Evolutionary conservation across 441 rosid species (phyloP).

Genomic region (Corymbia calophylla): DNA sequence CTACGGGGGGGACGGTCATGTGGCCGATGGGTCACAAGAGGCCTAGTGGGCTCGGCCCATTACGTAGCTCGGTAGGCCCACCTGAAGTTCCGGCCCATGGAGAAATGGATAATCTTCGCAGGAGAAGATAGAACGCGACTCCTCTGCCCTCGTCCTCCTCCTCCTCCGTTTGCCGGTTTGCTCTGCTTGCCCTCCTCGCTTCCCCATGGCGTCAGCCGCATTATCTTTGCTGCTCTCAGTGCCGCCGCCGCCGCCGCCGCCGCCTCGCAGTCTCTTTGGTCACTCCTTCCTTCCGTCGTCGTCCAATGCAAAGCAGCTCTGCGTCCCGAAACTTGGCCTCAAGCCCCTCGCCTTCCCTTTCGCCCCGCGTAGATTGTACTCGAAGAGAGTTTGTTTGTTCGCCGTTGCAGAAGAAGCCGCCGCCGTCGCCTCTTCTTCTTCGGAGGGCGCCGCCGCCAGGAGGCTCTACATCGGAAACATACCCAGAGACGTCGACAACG

Average conservation of each 20-base stretch:
- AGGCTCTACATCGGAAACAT: constrained; percentile 80
- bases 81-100: not conserved
- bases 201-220: not conserved
- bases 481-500: constrained; percentile 57
- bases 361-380: not conserved
- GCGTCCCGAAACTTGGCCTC: not conserved
- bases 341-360: not conserved
- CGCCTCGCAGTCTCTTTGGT: not conserved
- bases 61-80: not conserved
- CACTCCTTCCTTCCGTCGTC: not conserved
- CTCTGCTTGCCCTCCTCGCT: not conserved
- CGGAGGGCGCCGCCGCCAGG: constrained; percentile 46
- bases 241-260: not conserved
- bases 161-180: not conserved
- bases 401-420: constrained; percentile 49
- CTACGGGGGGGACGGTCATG: not conserved
- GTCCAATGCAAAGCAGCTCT: not conserved
- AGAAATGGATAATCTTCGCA: not conserved
- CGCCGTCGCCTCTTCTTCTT: constrained; percentile 22
- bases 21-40: not conserved
- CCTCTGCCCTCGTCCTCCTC: not conserved
- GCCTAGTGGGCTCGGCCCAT: not conserved
- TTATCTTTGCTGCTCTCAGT: not conserved
- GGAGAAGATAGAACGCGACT: not conserved
- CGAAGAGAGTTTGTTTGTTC: constrained; percentile 4